These are phyloP conservation scores for Gastrodia elata DNA, from an alignment of 106 monocot species.

Conservation along the genomic window DNA sequence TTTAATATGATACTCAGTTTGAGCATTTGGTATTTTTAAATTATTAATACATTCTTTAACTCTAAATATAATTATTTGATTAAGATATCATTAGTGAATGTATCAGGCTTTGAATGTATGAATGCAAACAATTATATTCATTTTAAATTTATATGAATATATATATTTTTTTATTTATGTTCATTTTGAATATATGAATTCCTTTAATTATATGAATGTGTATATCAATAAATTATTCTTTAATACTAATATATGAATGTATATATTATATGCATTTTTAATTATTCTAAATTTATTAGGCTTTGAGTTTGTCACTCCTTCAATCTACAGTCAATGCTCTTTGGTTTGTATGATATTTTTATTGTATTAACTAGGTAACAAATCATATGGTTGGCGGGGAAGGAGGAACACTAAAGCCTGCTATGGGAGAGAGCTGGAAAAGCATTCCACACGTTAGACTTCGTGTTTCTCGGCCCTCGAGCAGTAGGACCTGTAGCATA, in stretches of 20 bases:
- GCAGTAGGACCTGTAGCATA: slow-evolving; percentile 20
- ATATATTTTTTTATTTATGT: too few species aligned
- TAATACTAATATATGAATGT: too few species aligned
- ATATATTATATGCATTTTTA: too few species aligned
- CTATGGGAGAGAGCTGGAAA: slow-evolving; percentile 83
- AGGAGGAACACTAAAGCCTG: slow-evolving; percentile 62
- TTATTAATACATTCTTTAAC: too few species aligned
- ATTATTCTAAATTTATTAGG: background rate
- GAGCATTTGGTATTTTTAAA: background rate
- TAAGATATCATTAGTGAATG: too few species aligned
- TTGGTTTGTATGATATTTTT: background rate
- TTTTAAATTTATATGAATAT: too few species aligned
- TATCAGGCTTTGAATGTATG: too few species aligned
- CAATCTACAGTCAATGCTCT: background rate
- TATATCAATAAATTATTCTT: too few species aligned
- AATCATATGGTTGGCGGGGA: slow-evolving; percentile 82
- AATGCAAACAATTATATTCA: too few species aligned
- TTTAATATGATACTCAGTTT: background rate
- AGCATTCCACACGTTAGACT: slow-evolving; percentile 69
- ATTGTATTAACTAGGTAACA: slow-evolving; percentile 43
- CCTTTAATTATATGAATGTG: too few species aligned
- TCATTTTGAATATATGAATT: too few species aligned
- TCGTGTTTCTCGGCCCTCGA: slow-evolving; percentile 27
- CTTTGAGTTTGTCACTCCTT: background rate
- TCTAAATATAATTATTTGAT: too few species aligned